Conservation (phyloP, 2,329 filamentous ascomycete genomes). For the Trichoderma polysporum region DNA sequence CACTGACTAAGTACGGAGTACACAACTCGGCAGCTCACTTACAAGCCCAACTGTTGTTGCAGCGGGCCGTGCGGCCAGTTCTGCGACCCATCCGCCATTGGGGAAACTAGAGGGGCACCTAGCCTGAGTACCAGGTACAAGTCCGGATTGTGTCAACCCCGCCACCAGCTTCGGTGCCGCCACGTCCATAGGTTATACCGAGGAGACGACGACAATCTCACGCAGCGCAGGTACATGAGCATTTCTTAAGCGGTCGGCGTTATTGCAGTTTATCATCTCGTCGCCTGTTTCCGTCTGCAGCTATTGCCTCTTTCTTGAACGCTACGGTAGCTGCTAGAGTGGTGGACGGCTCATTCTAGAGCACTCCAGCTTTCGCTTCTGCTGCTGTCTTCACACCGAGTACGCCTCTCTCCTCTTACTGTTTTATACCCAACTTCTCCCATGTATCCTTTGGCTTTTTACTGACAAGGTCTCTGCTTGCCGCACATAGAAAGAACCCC, state of each 20-base stretch:
- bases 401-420: not conserved
- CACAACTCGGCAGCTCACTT: not conserved
- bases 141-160: constrained; percentile 3
- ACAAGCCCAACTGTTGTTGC: not conserved
- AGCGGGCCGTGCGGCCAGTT: constrained; percentile 26
- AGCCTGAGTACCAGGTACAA: not conserved
- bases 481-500: not conserved
- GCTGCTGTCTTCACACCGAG: not conserved
- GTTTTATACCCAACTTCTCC: not conserved
- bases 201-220: not conserved
- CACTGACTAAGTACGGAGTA: not conserved
- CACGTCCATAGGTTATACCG: not conserved
- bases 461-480: not conserved
- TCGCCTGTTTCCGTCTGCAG: not conserved
- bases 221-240: not conserved
- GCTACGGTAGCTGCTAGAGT: not conserved
- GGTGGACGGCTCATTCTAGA: not conserved
- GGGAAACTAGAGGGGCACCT: constrained; percentile 18
- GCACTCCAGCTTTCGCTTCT: not conserved
- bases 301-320: not conserved
- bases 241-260: not conserved
- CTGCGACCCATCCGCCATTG: constrained; percentile 24
- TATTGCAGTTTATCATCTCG: not conserved
- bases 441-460: not conserved
- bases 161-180: constrained; percentile 14